Evolutionary conservation across 2,329 filamentous ascomycete species (phyloP).

Genomic region (Cladorrhinum sp.): DNA sequence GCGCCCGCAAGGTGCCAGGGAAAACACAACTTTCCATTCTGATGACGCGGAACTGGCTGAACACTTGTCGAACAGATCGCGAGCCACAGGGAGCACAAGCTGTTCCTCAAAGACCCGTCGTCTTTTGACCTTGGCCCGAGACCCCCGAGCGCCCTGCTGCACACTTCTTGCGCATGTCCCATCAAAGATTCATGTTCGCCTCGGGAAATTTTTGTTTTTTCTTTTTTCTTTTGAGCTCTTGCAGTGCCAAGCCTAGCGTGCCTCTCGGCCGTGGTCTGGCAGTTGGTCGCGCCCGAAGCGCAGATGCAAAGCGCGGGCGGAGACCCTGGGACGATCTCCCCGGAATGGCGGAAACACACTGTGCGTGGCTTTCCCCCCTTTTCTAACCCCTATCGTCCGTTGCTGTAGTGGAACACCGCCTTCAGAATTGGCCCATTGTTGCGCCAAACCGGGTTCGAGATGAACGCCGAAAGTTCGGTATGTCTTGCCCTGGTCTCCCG

Average conservation of each 20-base stretch:
- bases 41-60: not conserved
- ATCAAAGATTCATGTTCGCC: not conserved
- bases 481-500: not conserved
- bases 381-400: not conserved
- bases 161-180: no score
- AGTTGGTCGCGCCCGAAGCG: not conserved
- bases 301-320: not conserved
- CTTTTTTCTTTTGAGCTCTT: not conserved
- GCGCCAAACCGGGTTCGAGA: not conserved
- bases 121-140: not conserved
- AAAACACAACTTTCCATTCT: not conserved
- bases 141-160: no score
- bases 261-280: not conserved
- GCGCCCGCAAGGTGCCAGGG: conserved; percentile 4
- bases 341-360: conserved; percentile 2
- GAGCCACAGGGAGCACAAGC: not conserved
- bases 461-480: conserved; percentile 4
- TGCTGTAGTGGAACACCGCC: conserved; percentile 1
- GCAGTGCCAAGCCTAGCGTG: not conserved
- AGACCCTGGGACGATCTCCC: not conserved
- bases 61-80: not conserved
- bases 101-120: not conserved
- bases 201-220: not conserved
- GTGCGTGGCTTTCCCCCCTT: conserved; percentile 8
- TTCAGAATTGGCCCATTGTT: conserved; percentile 1